These are phyloP conservation scores for Gracilaria caudata DNA, from an alignment of 23 red algal species.

Conservation along the genomic window DNA sequence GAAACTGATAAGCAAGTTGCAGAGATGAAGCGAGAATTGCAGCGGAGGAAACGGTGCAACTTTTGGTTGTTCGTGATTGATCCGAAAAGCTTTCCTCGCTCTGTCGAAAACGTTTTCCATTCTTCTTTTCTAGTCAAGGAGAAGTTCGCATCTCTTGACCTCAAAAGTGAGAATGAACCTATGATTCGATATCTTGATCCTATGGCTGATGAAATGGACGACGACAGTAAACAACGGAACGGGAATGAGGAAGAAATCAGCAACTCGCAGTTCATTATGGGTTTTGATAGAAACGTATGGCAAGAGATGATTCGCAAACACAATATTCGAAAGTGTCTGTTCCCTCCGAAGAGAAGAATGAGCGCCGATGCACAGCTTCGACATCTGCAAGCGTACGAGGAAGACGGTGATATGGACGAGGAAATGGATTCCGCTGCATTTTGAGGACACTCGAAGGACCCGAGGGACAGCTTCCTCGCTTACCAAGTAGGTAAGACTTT, in stretches of 20 bases:
- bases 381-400: slow-evolving; percentile 8
- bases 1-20: slow-evolving; percentile 81
- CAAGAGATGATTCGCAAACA: slow-evolving; percentile 62
- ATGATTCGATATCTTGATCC: slow-evolving; percentile 42
- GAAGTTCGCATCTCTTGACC: slow-evolving; percentile 55
- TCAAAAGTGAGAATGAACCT: slow-evolving; percentile 39
- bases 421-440: slow-evolving; percentile 17
- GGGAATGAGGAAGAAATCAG: slow-evolving; percentile 7
- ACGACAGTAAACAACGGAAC: neutral
- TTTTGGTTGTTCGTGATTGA: slow-evolving; percentile 87
- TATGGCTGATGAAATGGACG: slow-evolving; percentile 1
- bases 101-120: slow-evolving; percentile 95
- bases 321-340: slow-evolving; percentile 65
- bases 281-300: slow-evolving; percentile 62
- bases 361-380: neutral
- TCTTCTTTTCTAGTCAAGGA: slow-evolving; percentile 93
- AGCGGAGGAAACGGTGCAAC: slow-evolving; percentile 32
- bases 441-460: neutral
- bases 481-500: neutral
- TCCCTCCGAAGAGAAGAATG: slow-evolving; percentile 40
- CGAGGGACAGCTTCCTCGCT: neutral
- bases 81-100: slow-evolving; percentile 70
- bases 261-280: slow-evolving; percentile 68
- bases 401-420: neutral
- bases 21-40: slow-evolving; percentile 70